A percentile compares a stretch with the other conserved stretches of the same genome.
Evolutionary conservation across 164 flowering plant genomes (phyloP).

Genomic region (Liquidambar formosana): DNA sequence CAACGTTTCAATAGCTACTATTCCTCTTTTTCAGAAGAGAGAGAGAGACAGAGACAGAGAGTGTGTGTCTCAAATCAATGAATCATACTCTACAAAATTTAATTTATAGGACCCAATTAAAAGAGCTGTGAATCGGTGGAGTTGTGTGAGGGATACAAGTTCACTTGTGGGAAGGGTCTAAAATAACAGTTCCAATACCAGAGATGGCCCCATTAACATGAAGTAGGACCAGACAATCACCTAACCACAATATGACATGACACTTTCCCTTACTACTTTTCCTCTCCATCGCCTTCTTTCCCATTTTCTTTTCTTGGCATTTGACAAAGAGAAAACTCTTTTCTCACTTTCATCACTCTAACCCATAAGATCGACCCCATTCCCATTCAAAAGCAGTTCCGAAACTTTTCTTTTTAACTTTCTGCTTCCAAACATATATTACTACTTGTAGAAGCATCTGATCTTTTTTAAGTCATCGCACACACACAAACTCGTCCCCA

Average conservation of each 20-base stretch:
- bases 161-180: constrained; percentile 23
- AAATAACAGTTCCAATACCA: constrained; percentile 32
- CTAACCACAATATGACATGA: constrained; percentile 31
- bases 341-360: not conserved
- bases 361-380: constrained; percentile 25
- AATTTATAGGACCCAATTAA: too few species aligned
- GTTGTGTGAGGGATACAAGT: constrained; percentile 5
- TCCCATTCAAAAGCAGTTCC: constrained; percentile 22
- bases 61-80: constrained; percentile 6
- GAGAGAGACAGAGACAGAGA: constrained; percentile 6
- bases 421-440: constrained; percentile 22
- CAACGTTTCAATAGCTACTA: too few species aligned
- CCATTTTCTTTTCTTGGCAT: constrained; percentile 10
- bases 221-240: constrained; percentile 41
- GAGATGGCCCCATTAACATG: constrained; percentile 40
- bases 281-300: not conserved
- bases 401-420: constrained; percentile 25
- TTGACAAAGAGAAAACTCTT: constrained; percentile 5
- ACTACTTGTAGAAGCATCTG: constrained; percentile 22
- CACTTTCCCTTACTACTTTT: not conserved
- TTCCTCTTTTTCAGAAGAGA: too few species aligned
- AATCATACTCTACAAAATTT: not conserved
- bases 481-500: constrained; percentile 5
- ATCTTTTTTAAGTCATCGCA: constrained; percentile 10
- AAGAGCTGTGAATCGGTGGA: constrained; percentile 5